phyloP scores from a whole-genome alignment of 73 alveolate species.

The Paramecium tetraurelia region DNA sequence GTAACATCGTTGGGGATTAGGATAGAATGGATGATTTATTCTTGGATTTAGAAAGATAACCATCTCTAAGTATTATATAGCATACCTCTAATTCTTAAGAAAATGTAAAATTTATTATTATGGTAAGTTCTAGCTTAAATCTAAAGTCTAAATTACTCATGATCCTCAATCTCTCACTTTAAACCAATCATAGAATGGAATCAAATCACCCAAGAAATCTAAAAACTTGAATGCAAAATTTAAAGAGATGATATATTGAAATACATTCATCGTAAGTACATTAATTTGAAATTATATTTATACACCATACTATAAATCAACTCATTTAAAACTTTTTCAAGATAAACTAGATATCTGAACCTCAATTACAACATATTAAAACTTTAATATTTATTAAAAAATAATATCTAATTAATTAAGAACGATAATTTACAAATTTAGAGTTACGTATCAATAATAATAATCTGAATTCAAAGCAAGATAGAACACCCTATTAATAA shows the following conservation, averaged over 20 bases:
- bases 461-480: neutral
- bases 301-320: neutral
- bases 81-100: neutral
- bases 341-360: neutral
- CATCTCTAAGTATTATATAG: neutral
- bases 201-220: neutral
- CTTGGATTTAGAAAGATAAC: neutral
- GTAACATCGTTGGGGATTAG: neutral
- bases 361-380: neutral
- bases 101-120: neutral
- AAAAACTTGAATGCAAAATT: neutral
- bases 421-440: neutral
- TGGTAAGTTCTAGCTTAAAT: neutral
- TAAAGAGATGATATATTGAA: neutral
- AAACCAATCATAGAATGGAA: neutral
- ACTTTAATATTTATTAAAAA: neutral
- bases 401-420: neutral
- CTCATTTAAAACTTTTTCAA: neutral
- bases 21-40: slow-evolving; percentile 21
- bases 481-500: neutral
- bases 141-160: neutral
- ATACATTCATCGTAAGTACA: neutral
- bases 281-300: neutral
- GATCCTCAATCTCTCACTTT: neutral
- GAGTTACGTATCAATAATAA: neutral